Conservation (phyloP, 2,329 filamentous ascomycete genomes). For the Arachnomyces sp. region DNA sequence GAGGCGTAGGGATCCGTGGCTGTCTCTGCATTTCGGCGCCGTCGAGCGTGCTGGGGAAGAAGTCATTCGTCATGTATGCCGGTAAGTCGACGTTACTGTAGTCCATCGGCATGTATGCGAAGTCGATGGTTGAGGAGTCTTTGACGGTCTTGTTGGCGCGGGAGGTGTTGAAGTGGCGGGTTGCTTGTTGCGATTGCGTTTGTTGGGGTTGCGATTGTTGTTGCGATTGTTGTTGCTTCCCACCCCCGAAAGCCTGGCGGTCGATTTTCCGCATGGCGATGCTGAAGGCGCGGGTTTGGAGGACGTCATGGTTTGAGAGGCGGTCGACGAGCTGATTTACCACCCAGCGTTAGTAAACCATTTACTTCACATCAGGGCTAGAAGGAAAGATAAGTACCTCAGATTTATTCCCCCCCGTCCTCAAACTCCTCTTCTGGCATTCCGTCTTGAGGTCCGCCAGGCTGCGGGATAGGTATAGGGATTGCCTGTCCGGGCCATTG, state of each 20-base stretch:
- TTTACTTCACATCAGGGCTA: constrained; percentile 7
- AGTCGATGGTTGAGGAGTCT: constrained; percentile 55
- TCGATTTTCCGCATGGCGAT: constrained; percentile 45
- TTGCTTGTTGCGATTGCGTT: constrained; percentile 16
- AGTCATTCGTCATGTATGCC: too few relatives aligned
- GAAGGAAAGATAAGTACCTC: constrained; percentile 33
- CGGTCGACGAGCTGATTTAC: constrained; percentile 41
- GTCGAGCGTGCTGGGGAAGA: constrained; percentile 33
- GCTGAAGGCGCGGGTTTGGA: constrained; percentile 46
- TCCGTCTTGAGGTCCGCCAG: constrained; percentile 44
- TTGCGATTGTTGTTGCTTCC: background rate
- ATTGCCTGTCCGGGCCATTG: constrained; percentile 44
- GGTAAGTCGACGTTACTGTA: too few relatives aligned
- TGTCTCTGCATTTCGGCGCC: constrained; percentile 22
- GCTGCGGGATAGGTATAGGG: constrained; percentile 43
- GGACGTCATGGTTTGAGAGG: constrained; percentile 45
- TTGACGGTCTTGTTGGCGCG: constrained; percentile 48
- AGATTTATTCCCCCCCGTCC: constrained; percentile 39
- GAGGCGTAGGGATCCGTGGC: constrained; percentile 45
- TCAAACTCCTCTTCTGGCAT: constrained; percentile 42
- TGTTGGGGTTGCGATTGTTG: constrained; percentile 22
- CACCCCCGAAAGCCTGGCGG: constrained; percentile 29
- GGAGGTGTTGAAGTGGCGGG: constrained; percentile 55
- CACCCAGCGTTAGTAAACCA: background rate
- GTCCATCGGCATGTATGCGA: constrained; percentile 51